phyloP scores from a whole-genome alignment of 2,329 filamentous ascomycete species.

The Xylaria polymorpha region DNA sequence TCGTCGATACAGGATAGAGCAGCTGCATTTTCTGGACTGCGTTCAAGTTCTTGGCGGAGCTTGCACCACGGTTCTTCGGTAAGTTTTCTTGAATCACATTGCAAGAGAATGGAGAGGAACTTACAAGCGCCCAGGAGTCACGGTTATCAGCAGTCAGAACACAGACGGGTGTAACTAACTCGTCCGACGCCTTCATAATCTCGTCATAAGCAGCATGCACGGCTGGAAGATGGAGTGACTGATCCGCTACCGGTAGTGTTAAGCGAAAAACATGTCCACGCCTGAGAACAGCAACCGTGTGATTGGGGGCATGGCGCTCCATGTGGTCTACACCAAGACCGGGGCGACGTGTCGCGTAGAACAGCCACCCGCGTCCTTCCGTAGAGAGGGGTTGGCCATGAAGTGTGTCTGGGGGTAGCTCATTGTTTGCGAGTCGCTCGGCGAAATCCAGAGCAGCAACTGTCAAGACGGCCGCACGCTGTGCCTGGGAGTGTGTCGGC shows the following conservation, averaged over 20 bases:
- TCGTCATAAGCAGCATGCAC: no score
- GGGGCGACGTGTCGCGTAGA: no score
- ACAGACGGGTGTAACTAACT: slow-evolving; percentile 12
- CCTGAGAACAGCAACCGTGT: slow-evolving; percentile 35
- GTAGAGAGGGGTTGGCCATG: slow-evolving; percentile 19
- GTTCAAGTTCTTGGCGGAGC: slow-evolving; percentile 31
- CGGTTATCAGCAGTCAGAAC: slow-evolving; percentile 38
- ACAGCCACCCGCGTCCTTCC: neutral
- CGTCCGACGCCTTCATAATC: no score
- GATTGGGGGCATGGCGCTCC: slow-evolving; percentile 4
- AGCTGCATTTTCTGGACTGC: slow-evolving; percentile 19
- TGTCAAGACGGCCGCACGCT: slow-evolving; percentile 36
- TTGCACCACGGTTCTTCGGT: neutral
- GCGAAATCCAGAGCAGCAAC: slow-evolving; percentile 24
- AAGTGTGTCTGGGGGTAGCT: slow-evolving; percentile 19
- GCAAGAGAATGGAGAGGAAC: neutral
- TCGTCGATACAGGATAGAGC: slow-evolving; percentile 28
- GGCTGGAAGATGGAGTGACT: no score
- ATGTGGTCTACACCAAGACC: no score
- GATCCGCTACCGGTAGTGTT: no score
- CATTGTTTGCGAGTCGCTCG: neutral
- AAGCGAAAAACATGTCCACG: slow-evolving; percentile 39
- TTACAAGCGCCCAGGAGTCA: slow-evolving; percentile 35
- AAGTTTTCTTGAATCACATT: no score
- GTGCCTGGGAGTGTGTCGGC: slow-evolving; percentile 32